These are phyloP conservation scores for Elsinoe arachidis DNA, from an alignment of 2,329 filamentous ascomycete species.

Conservation along the genomic window DNA sequence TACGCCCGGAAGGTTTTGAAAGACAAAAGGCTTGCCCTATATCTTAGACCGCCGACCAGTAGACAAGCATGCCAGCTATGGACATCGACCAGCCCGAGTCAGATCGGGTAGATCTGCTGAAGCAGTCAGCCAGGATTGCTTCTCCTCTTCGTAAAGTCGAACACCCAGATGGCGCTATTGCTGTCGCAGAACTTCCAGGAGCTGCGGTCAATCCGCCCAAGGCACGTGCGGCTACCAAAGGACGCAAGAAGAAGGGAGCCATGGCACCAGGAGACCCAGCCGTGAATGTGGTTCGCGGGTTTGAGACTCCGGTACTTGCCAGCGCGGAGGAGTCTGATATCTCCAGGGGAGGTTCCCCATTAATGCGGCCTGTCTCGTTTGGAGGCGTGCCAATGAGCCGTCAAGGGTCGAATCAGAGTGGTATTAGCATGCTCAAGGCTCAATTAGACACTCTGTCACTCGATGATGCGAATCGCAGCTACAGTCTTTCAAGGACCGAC, in stretches of 20 bases:
- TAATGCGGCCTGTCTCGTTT: slow-evolving; percentile 18
- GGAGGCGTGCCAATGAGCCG: slow-evolving; percentile 11
- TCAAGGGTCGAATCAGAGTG: slow-evolving; percentile 37
- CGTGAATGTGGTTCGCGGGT: slow-evolving; percentile 37
- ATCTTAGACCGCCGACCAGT: slow-evolving; percentile 3
- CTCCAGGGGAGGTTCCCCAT: slow-evolving; percentile 29
- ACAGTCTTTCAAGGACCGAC: slow-evolving; percentile 35
- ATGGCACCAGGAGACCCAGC: slow-evolving; percentile 31
- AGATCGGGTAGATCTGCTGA: slow-evolving; percentile 22
- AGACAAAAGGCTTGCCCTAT: background rate
- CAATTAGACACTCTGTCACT: slow-evolving; percentile 73
- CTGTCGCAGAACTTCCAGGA: slow-evolving; percentile 16
- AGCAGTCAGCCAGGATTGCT: slow-evolving; percentile 24
- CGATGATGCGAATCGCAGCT: slow-evolving; percentile 47
- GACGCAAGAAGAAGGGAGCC: slow-evolving; percentile 30
- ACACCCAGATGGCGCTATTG: slow-evolving; percentile 16
- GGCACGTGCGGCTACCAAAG: slow-evolving; percentile 28
- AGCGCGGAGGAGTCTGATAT: slow-evolving; percentile 50
- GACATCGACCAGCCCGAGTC: slow-evolving; percentile 24
- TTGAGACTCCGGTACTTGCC: slow-evolving; percentile 43
- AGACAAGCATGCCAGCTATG: slow-evolving; percentile 27
- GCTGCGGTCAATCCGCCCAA: slow-evolving; percentile 26
- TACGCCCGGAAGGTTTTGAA: background rate
- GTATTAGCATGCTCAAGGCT: slow-evolving; percentile 73
- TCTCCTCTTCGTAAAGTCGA: slow-evolving; percentile 23